These are phyloP conservation scores for Carex arenaria DNA, from an alignment of 202 grass and related monocot genomes.

Conservation along the genomic window DNA sequence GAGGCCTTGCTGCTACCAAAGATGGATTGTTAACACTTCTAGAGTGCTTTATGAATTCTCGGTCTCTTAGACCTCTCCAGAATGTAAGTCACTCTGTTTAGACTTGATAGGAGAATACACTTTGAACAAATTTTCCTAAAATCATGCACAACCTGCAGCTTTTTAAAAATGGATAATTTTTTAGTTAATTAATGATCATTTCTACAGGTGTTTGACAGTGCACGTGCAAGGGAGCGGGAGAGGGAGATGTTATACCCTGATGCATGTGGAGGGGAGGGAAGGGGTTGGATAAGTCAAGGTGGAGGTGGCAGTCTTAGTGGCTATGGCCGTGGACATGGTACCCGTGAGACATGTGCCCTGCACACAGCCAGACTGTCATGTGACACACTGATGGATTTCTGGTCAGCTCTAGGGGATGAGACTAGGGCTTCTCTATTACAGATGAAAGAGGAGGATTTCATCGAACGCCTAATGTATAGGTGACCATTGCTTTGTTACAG, in stretches of 20 bases:
- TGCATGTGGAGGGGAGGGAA: conserved; percentile 85
- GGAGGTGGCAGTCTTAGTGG: conserved; percentile 54
- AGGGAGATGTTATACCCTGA: conserved; percentile 96
- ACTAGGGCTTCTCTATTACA: conserved; percentile 77
- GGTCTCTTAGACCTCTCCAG: conserved; percentile 67
- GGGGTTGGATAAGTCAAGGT: conserved; percentile 96
- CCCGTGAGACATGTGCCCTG: conserved; percentile 83
- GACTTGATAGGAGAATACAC: neutral
- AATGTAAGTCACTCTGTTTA: conserved; percentile 54
- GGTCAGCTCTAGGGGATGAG: conserved; percentile 81
- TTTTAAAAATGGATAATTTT: neutral
- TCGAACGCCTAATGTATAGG: conserved; percentile 92
- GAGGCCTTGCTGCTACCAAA: conserved; percentile 82
- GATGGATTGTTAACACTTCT: conserved; percentile 83
- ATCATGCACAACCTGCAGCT: neutral
- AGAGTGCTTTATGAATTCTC: conserved; percentile 72
- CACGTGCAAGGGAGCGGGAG: conserved; percentile 80
- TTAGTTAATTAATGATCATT: conserved; percentile 6
- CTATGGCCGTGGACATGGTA: conserved; percentile 76
- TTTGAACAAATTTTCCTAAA: neutral
- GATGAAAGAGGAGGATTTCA: conserved; percentile 99
- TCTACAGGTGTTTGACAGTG: conserved; percentile 92
- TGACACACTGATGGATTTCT: conserved; percentile 94
- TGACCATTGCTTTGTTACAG: conserved; percentile 22
- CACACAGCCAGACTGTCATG: conserved; percentile 86